phyloP scores from a whole-genome alignment of 768 basidiomycete species.

The Coprinellus micaceus region DNA sequence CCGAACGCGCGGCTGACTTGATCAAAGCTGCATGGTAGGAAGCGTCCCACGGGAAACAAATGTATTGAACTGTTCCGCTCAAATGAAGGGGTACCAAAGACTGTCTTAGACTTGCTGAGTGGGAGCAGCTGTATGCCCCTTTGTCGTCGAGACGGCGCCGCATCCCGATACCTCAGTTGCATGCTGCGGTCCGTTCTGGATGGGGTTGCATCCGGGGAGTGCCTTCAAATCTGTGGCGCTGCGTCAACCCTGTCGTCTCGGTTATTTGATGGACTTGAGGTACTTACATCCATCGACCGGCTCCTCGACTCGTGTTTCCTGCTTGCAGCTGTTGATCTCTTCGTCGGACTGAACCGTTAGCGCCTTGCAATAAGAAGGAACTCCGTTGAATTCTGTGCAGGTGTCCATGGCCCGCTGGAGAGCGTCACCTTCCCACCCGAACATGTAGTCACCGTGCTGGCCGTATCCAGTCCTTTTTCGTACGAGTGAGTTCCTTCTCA shows the following conservation, averaged over 20 bases:
- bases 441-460: constrained; percentile 12
- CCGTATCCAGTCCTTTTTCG: constrained; percentile 9
- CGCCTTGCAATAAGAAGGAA: constrained; percentile 4
- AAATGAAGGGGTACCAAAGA: too few species aligned
- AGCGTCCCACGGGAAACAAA: too few species aligned
- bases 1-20: too few species aligned
- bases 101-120: not conserved
- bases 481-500: not conserved
- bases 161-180: constrained; percentile 1
- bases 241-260: not conserved
- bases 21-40: too few species aligned
- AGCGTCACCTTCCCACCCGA: constrained; percentile 10
- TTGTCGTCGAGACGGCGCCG: not conserved
- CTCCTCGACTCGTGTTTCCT: constrained; percentile 4
- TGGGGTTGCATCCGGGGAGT: constrained; percentile 10
- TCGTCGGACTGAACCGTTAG: constrained; percentile 6
- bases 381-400: constrained; percentile 10
- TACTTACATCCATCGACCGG: constrained; percentile 10
- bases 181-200: constrained; percentile 6
- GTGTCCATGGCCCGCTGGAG: constrained; percentile 11
- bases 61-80: too few species aligned
- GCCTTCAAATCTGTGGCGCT: not conserved
- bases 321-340: constrained; percentile 10
- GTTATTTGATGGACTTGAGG: not conserved
- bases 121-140: not conserved